Evolutionary conservation across 371 early-diverging fungal genomes (phyloP), one percentile per base, ranked within the genome.

Genomic region (Mortierella sp.): DNA sequence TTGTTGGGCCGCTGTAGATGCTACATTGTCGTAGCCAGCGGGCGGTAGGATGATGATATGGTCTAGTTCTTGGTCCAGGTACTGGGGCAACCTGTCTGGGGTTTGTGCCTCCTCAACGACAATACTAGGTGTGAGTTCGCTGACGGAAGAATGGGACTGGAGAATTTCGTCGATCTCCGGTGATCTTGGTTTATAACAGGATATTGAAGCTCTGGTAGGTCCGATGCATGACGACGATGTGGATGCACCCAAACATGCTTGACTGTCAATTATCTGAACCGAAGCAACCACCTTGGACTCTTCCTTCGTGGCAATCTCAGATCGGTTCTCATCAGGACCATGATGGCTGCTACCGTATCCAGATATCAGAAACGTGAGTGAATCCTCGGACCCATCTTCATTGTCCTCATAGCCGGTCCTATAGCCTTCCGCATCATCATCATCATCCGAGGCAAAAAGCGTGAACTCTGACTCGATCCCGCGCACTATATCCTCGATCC

Each of bases 321-420:
- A 47, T 3, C 43, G 51, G 21, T 64, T 66, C 15, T 32, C 53
- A 6, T 41, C 48, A 26, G n/a, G n/a, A n/a, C n/a, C n/a, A n/a
- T n/a, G n/a, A n/a, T n/a, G n/a, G n/a, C 63, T 62, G 37, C 56
- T 46, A 39, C 48, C 61, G 8, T 50, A 47, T 12, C 41, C 67
- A 5, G 60, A 42, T 11, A 72, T 46, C 42, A 72, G 27, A 21
- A 23, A 59, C 0, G 73, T 46, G 55, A 60, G 14, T 9, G 70
- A 69, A 23, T 75, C 76, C 31, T 69, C 76, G 0, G 76, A 75
- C 14, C 23, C 44, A 4, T 34, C n/a, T n/a, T 75, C 76, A 26
- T 69, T 70, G 0, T 69, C 68, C 14, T 19, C 44, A 4, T 34
- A 11, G 2, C 4, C 37, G 37, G 7, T 34, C 4, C 37, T 14